These are phyloP conservation scores for Phytophthora quininea DNA, from an alignment of 352 stramenopile species.

Conservation along the genomic window DNA sequence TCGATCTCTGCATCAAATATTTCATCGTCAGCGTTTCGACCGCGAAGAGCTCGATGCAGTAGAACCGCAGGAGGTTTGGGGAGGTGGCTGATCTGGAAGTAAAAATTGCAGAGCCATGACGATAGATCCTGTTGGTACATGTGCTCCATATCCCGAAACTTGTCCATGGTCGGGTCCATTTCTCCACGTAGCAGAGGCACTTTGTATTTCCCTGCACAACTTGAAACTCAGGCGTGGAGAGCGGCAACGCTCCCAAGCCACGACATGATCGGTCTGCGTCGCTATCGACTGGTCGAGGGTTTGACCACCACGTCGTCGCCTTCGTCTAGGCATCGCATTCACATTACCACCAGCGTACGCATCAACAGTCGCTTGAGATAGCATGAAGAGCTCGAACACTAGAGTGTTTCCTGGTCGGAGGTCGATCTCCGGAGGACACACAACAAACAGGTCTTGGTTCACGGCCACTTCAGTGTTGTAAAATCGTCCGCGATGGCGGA, in stretches of 20 bases:
- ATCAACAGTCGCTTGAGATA: slow-evolving; percentile 21
- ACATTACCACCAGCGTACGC: slow-evolving; percentile 9
- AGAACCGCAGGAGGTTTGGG: slow-evolving; percentile 33
- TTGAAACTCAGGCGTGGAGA: slow-evolving; percentile 65
- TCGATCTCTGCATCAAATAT: slow-evolving; percentile 61
- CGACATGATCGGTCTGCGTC: slow-evolving; percentile 63
- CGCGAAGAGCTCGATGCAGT: slow-evolving; percentile 14
- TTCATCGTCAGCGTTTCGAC: slow-evolving; percentile 5
- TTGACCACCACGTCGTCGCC: slow-evolving; percentile 17
- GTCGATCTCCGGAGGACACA: slow-evolving; percentile 68
- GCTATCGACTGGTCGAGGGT: slow-evolving; percentile 20
- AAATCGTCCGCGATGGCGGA: slow-evolving; percentile 82
- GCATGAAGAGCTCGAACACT: slow-evolving; percentile 59
- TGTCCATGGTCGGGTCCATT: slow-evolving; percentile 82
- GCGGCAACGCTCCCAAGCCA: slow-evolving; percentile 85
- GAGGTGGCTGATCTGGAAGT: slow-evolving; percentile 73
- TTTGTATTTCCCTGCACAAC: slow-evolving; percentile 83
- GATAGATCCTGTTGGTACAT: slow-evolving; percentile 75
- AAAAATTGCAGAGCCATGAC: slow-evolving; percentile 91
- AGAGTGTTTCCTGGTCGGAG: slow-evolving; percentile 65
- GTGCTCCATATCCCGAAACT: slow-evolving; percentile 72
- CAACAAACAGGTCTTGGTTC: slow-evolving; percentile 81
- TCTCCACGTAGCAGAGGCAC: slow-evolving; percentile 85
- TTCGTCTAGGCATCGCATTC: slow-evolving; percentile 10
- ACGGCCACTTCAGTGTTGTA: slow-evolving; percentile 83